Evolutionary conservation across 768 basidiomycete species (phyloP).

Genomic region (Ramaria rubella): DNA sequence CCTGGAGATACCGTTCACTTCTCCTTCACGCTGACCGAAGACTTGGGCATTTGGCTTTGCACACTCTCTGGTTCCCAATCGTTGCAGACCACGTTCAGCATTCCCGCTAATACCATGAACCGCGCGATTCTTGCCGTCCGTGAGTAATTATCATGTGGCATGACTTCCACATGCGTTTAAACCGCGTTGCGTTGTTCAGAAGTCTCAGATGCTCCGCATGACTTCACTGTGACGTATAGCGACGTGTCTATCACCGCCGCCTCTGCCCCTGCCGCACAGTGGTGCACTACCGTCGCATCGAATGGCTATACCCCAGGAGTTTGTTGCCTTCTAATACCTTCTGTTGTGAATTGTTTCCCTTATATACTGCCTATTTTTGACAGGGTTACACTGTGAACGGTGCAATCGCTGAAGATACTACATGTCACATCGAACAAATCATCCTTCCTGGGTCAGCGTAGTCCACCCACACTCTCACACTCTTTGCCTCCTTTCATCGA

Average conservation of each 20-base stretch:
- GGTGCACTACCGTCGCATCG: slow-evolving; percentile 2
- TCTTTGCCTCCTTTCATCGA: not conserved
- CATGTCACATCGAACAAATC: slow-evolving; percentile 1
- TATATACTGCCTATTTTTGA: not conserved
- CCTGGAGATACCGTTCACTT: slow-evolving; percentile 6
- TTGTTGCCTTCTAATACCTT: not conserved
- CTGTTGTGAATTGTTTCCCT: not conserved
- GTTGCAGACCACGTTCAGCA: not conserved
- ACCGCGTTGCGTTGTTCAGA: not conserved
- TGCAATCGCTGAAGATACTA: not conserved
- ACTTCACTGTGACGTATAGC: slow-evolving; percentile 2
- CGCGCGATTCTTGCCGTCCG: slow-evolving; percentile 8
- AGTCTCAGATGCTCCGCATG: slow-evolving; percentile 1
- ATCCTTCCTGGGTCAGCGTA: slow-evolving; percentile 1
- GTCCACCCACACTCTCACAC: not conserved
- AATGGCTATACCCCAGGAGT: not conserved
- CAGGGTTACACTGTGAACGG: slow-evolving; percentile 3
- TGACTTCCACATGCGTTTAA: not conserved
- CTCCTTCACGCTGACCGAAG: not conserved
- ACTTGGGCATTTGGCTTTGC: not conserved
- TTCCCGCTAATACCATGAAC: not conserved
- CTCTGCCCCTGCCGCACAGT: not conserved
- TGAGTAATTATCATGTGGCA: not conserved
- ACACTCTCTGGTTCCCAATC: not conserved
- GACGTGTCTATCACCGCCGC: slow-evolving; percentile 4